These are phyloP conservation scores for Trichosporon inkin DNA, from an alignment of 1,284 basidiomycete species.

Conservation along the genomic window DNA sequence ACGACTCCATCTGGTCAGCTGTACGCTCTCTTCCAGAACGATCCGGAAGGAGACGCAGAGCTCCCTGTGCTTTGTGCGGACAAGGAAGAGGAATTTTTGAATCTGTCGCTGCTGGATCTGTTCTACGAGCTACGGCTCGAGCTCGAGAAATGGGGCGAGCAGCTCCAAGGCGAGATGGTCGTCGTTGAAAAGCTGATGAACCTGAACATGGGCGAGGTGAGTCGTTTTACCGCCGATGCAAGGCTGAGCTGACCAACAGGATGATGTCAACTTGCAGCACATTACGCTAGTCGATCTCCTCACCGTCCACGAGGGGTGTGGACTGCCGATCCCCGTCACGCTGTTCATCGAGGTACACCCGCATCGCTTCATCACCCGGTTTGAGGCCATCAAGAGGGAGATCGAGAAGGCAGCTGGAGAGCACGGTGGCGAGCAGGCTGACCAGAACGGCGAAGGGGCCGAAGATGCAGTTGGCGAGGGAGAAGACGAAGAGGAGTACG, in stretches of 20 bases:
- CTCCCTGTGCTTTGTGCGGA: neutral
- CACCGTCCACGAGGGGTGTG: constrained; percentile 39
- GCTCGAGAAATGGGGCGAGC: constrained; percentile 26
- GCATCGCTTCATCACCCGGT: constrained; percentile 41
- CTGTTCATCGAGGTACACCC: constrained; percentile 36
- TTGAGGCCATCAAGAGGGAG: constrained; percentile 41
- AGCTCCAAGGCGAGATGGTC: constrained; percentile 30
- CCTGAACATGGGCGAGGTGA: constrained; percentile 69
- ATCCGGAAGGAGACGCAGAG: neutral
- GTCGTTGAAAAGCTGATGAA: constrained; percentile 46
- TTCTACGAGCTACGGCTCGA: constrained; percentile 30
- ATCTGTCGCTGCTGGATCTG: constrained; percentile 31
- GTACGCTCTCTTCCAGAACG: constrained; percentile 2
- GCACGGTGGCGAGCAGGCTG: neutral
- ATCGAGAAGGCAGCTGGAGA: constrained; percentile 15
- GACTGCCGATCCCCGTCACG: constrained; percentile 39
- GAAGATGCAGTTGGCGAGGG: neutral
- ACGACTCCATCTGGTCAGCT: neutral
- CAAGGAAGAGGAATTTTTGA: constrained; percentile 30
- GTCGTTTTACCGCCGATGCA: constrained; percentile 18
- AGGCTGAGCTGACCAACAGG: constrained; percentile 23
- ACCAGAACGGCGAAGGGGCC: neutral
- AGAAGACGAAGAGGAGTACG: neutral
- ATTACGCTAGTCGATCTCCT: constrained; percentile 42
- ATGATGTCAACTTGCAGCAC: constrained; percentile 38